Percentiles rank a stretch among this genome's conserved stretches.
phyloP scores from a whole-genome alignment of 1,284 basidiomycete genomes.

The Papiliotrema terrestris region DNA sequence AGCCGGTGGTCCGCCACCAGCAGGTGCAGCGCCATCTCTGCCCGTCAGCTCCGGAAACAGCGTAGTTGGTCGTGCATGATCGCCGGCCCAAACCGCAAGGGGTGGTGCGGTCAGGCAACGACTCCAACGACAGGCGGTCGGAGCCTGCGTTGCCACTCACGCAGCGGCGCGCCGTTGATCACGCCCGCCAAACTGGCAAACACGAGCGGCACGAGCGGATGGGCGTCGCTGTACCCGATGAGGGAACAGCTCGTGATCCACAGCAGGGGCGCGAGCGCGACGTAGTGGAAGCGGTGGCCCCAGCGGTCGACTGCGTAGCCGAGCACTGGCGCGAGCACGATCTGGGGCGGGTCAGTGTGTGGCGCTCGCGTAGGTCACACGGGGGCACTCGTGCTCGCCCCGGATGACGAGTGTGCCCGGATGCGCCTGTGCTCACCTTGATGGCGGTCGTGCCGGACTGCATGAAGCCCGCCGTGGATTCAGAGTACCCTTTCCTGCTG shows the following conservation, averaged over 20 bases:
- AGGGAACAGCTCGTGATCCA: conserved; percentile 25
- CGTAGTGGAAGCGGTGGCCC: conserved; percentile 32
- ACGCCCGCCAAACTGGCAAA: conserved; percentile 28
- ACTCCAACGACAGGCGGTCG: no score
- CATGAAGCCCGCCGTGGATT: conserved; percentile 25
- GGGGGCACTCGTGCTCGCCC: no score
- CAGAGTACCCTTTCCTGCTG: conserved; percentile 20
- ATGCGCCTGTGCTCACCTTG: conserved; percentile 5
- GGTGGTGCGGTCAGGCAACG: no score
- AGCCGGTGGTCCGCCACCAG: conserved; percentile 26
- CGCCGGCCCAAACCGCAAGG: no score
- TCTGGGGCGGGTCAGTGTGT: conserved; percentile 5
- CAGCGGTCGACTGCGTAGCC: conserved; percentile 29
- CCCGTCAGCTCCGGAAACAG: not conserved
- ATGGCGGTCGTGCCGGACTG: conserved; percentile 22
- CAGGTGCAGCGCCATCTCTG: conserved; percentile 28
- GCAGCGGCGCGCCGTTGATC: conserved; percentile 25
- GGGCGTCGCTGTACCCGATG: conserved; percentile 21
- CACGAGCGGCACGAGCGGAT: conserved; percentile 28
- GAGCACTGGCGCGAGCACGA: conserved; percentile 29
- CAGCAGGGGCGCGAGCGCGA: conserved; percentile 24
- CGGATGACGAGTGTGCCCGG: no score
- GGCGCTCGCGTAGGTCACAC: no score
- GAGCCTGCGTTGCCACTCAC: conserved; percentile 6
- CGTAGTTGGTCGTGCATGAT: no score